Percentiles rank a stretch among this genome's conserved stretches.
Evolutionary conservation across 176 grass and related monocot genomes (phyloP).

Genomic region (Lolium multiflorum): DNA sequence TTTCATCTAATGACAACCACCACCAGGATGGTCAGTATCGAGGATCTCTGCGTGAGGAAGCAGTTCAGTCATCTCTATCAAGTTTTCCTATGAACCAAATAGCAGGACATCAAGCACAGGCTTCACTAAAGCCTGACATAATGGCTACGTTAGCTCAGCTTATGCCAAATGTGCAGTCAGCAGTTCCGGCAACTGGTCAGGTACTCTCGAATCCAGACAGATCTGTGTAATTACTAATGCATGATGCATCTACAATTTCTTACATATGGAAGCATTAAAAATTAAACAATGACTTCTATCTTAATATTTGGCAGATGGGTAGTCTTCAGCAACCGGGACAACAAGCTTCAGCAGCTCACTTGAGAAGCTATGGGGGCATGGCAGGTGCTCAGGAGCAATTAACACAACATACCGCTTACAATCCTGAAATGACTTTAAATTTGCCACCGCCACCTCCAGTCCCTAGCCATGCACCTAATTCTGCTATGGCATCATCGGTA

Average conservation of each 20-base stretch:
- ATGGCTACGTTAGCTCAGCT: constrained; percentile 80
- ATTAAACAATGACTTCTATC: constrained; percentile 37
- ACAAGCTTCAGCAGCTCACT: constrained; percentile 48
- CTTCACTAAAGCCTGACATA: constrained; percentile 81
- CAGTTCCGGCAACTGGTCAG: constrained; percentile 48
- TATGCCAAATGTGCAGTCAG: constrained; percentile 60
- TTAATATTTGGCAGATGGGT: constrained; percentile 42
- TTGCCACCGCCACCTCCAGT: constrained; percentile 46
- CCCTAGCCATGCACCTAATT: constrained; percentile 30
- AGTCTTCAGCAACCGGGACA: constrained; percentile 55
- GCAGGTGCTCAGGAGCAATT: constrained; percentile 42
- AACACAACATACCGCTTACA: constrained; percentile 51
- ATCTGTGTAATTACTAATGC: constrained; percentile 32
- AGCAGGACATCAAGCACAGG: constrained; percentile 49
- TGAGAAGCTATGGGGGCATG: constrained; percentile 49
- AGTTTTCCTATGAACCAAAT: constrained; percentile 40
- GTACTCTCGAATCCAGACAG: constrained; percentile 30
- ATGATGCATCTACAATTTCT: constrained; percentile 40
- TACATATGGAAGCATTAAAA: constrained; percentile 49
- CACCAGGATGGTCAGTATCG: constrained; percentile 47
- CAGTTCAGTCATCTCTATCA: constrained; percentile 46
- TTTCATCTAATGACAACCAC: constrained; percentile 37
- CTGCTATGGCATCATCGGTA: constrained; percentile 43
- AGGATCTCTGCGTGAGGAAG: constrained; percentile 41
- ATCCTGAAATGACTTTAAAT: constrained; percentile 56